Percentiles rank a stretch among this genome's conserved stretches.
These are phyloP conservation scores for Microdochium paspali DNA, from an alignment of 2,329 filamentous ascomycete genomes.

Conservation along the genomic window DNA sequence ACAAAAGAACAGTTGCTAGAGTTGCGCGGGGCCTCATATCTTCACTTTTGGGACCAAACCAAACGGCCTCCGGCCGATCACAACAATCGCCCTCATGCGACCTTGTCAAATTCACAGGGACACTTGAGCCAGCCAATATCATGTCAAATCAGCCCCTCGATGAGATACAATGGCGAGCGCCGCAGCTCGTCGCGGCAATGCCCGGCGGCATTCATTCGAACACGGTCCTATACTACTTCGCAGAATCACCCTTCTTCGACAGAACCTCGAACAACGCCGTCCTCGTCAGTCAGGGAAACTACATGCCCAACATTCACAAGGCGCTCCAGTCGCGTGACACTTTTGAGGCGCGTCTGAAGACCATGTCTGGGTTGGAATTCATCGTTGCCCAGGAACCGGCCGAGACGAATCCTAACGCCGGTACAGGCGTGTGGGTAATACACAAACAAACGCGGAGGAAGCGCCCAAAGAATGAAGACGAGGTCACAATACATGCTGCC, in stretches of 20 bases:
- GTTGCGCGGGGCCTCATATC: too few relatives aligned
- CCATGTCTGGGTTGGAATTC: conserved; percentile 59
- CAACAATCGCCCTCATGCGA: neutral
- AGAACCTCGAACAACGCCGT: conserved; percentile 58
- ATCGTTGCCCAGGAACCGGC: conserved; percentile 56
- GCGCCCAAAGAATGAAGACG: conserved; percentile 43
- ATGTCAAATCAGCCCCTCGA: conserved; percentile 38
- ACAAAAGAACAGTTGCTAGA: too few relatives aligned
- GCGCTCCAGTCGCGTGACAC: conserved; percentile 51
- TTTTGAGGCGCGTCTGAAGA: conserved; percentile 52
- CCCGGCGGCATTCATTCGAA: conserved; percentile 52
- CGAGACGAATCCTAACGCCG: conserved; percentile 49
- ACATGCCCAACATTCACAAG: conserved; percentile 47
- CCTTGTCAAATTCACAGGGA: neutral
- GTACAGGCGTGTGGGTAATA: conserved; percentile 60
- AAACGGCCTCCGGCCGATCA: neutral
- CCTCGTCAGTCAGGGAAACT: conserved; percentile 51
- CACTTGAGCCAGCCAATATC: conserved; percentile 26
- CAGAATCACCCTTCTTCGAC: conserved; percentile 59
- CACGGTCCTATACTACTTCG: conserved; percentile 58
- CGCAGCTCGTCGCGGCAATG: conserved; percentile 36
- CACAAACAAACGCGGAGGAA: conserved; percentile 58
- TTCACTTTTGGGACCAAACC: too few relatives aligned
- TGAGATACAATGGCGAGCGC: conserved; percentile 58
- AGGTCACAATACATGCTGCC: conserved; percentile 47